Conservation (phyloP, 306 rosid species). For the Heteromeles arbutifolia region DNA sequence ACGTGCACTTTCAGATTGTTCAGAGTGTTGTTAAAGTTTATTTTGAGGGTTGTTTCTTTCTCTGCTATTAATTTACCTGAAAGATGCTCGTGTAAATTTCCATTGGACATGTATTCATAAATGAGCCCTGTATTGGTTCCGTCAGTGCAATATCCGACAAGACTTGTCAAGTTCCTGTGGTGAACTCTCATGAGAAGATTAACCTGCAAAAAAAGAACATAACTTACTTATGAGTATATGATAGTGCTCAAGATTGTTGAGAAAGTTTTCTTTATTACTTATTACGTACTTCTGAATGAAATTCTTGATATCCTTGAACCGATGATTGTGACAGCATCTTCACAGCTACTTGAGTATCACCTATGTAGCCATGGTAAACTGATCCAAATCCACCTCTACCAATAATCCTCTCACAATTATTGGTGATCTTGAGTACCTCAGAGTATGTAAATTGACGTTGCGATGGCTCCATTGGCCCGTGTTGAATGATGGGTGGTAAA, state of each 20-base stretch:
- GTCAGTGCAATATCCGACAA: too few relatives aligned
- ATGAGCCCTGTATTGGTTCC: too few relatives aligned
- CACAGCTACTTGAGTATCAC: slow-evolving; percentile 31
- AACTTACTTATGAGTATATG: neutral
- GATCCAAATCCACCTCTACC: slow-evolving; percentile 50
- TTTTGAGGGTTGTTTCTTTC: too few relatives aligned
- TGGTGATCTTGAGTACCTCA: slow-evolving; percentile 26
- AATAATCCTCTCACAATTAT: slow-evolving; percentile 28
- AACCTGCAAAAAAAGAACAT: slow-evolving; percentile 22
- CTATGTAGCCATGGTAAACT: slow-evolving; percentile 32
- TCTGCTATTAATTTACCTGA: too few relatives aligned
- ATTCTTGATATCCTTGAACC: slow-evolving; percentile 27
- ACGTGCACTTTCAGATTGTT: neutral
- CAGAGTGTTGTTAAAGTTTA: too few relatives aligned
- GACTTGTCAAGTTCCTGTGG: slow-evolving; percentile 51
- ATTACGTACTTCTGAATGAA: slow-evolving; percentile 30
- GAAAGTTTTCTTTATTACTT: neutral
- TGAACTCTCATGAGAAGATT: slow-evolving; percentile 41
- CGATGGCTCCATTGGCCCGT: neutral
- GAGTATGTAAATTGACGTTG: slow-evolving; percentile 24
- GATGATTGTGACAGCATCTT: slow-evolving; percentile 38
- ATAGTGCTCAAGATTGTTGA: neutral
- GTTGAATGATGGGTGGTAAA: neutral
- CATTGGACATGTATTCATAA: too few relatives aligned
- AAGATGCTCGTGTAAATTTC: too few relatives aligned